These are phyloP conservation scores for Crithidia expoeki DNA, from an alignment of 208 protist species.

Conservation along the genomic window DNA sequence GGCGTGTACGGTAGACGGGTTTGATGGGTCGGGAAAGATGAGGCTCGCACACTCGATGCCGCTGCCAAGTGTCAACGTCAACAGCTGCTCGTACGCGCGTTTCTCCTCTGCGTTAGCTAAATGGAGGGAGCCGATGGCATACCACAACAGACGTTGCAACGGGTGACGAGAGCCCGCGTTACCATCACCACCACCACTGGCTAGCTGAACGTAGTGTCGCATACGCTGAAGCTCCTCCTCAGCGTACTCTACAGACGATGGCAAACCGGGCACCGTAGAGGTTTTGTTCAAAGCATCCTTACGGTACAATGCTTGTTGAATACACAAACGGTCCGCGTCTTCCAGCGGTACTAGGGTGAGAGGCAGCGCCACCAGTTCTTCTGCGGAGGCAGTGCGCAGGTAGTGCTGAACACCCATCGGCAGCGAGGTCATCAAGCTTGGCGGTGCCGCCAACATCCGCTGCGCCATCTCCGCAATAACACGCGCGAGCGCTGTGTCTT, in stretches of 20 bases:
- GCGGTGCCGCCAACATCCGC: slow-evolving; percentile 23
- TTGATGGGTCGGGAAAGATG: slow-evolving; percentile 56
- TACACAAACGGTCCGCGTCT: slow-evolving; percentile 30
- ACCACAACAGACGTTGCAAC: slow-evolving; percentile 25
- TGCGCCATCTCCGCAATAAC: slow-evolving; percentile 37
- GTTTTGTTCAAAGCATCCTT: not conserved
- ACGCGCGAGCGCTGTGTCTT: slow-evolving; percentile 51
- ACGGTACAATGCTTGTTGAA: slow-evolving; percentile 11
- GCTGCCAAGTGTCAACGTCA: slow-evolving; percentile 48
- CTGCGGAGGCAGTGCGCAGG: slow-evolving; percentile 37
- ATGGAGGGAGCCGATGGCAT: slow-evolving; percentile 14
- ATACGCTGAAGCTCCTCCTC: slow-evolving; percentile 14
- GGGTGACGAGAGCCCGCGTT: not conserved
- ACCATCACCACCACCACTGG: not conserved
- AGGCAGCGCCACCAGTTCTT: slow-evolving; percentile 67
- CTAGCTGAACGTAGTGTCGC: slow-evolving; percentile 5
- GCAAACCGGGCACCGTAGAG: not conserved
- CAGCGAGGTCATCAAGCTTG: slow-evolving; percentile 33
- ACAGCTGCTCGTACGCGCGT: slow-evolving; percentile 27
- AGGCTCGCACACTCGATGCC: slow-evolving; percentile 65
- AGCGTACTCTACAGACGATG: not conserved
- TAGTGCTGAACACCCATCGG: slow-evolving; percentile 56
- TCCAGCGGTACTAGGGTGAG: slow-evolving; percentile 42
- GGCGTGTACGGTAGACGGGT: slow-evolving; percentile 37
- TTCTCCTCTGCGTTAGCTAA: slow-evolving; percentile 14